Evolutionary conservation across 768 basidiomycete genomes (phyloP).

Genomic region (Suillus subalutaceus): DNA sequence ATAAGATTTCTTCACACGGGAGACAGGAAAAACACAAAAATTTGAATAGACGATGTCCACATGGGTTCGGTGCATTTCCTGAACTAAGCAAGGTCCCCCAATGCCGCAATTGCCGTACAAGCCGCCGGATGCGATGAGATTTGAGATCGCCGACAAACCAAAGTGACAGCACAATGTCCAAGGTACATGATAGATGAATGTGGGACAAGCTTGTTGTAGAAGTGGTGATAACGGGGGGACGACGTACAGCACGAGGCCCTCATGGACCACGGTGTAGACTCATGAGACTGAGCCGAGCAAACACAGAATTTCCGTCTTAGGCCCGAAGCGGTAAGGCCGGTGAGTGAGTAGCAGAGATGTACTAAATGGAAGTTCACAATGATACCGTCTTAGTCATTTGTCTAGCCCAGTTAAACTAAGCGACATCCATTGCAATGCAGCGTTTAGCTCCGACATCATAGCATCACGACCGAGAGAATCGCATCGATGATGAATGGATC

Average conservation of each 20-base stretch:
- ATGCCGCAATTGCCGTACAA: constrained; percentile 16
- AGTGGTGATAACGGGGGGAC: constrained; percentile 19
- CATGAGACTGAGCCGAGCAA: constrained; percentile 24
- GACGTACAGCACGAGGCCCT: background rate
- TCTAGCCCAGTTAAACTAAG: constrained; percentile 21
- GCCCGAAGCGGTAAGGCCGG: constrained; percentile 20
- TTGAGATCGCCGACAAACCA: constrained; percentile 3
- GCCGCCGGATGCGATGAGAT: constrained; percentile 19
- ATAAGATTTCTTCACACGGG: constrained; percentile 23
- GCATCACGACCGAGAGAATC: constrained; percentile 30
- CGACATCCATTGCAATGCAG: constrained; percentile 26
- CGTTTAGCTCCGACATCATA: constrained; percentile 27
- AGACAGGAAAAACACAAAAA: constrained; percentile 21
- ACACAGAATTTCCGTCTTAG: constrained; percentile 33
- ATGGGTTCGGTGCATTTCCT: constrained; percentile 11
- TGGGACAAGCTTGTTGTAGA: constrained; percentile 24
- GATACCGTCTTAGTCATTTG: constrained; percentile 26
- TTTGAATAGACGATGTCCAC: constrained; percentile 21
- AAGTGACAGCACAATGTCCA: constrained; percentile 9
- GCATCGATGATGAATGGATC: constrained; percentile 26
- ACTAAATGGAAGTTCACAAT: constrained; percentile 30
- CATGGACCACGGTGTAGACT: constrained; percentile 12
- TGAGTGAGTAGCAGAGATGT: constrained; percentile 25
- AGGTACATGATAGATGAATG: constrained; percentile 15
- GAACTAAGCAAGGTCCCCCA: constrained; percentile 13